Evolutionary conservation across 140 eudicot genomes (phyloP).

Genomic region (Oenanthe javanica): DNA sequence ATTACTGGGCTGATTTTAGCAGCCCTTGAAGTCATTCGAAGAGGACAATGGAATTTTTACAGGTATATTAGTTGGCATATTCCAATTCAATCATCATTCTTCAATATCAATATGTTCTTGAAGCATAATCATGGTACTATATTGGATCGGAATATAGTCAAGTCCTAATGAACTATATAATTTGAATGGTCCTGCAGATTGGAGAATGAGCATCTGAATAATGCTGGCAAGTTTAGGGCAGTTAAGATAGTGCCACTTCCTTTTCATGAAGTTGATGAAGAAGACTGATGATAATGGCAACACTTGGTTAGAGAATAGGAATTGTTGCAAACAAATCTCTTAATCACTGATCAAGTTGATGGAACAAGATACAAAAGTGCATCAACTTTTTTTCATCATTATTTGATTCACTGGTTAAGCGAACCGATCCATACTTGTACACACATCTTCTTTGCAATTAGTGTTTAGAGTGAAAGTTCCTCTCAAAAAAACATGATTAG

Average conservation of each 20-base stretch:
- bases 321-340: constrained; percentile 19
- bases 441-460: background rate
- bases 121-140: background rate
- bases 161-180: background rate
- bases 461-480: no score
- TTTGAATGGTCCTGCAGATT: constrained; percentile 48
- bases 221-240: constrained; percentile 95
- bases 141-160: background rate
- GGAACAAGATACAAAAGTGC: constrained; percentile 14
- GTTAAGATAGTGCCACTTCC: constrained; percentile 97
- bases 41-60: constrained; percentile 97
- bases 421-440: background rate
- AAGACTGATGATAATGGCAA: constrained; percentile 39
- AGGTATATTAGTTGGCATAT: constrained; percentile 33
- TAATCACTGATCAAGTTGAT: constrained; percentile 35
- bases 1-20: constrained; percentile 88
- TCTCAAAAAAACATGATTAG: no score
- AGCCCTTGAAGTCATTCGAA: constrained; percentile 91
- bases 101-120: background rate
- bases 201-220: constrained; percentile 99
- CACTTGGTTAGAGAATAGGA: background rate
- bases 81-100: background rate
- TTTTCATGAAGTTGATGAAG: constrained; percentile 88
- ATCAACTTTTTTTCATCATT: constrained; percentile 27
- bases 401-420: background rate